phyloP scores from a whole-genome alignment of 768 basidiomycete genomes.

The Lyophyllum semitale region DNA sequence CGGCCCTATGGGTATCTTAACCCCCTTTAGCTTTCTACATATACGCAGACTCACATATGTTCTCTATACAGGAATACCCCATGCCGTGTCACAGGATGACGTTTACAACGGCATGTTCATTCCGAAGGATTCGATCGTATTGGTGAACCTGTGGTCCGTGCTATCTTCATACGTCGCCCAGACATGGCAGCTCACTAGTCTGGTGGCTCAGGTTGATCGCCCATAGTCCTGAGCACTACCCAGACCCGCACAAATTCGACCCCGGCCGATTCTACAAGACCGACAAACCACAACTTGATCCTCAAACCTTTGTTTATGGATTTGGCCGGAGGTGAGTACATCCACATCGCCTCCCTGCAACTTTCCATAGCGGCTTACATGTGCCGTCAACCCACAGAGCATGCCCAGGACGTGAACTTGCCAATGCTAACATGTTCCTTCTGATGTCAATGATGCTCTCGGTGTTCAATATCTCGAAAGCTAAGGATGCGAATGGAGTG shows the following conservation, averaged over 20 bases:
- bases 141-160: conserved; percentile 34
- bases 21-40: conserved; percentile 30
- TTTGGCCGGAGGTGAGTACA: conserved; percentile 39
- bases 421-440: conserved; percentile 22
- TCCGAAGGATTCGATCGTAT: conserved; percentile 40
- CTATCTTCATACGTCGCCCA: background rate
- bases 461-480: conserved; percentile 31
- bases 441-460: conserved; percentile 29
- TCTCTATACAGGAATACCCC: conserved; percentile 30
- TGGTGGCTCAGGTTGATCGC: conserved; percentile 30
- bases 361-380: background rate
- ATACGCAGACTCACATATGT: conserved; percentile 12
- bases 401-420: conserved; percentile 39
- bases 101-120: conserved; percentile 46
- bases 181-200: background rate
- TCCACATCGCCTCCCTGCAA: conserved; percentile 1
- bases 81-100: conserved; percentile 39
- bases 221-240: conserved; percentile 33
- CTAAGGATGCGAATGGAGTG: conserved; percentile 27
- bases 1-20: conserved; percentile 15
- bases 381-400: conserved; percentile 20
- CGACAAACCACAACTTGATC: conserved; percentile 32
- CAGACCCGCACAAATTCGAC: conserved; percentile 37
- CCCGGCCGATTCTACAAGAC: conserved; percentile 47
- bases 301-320: conserved; percentile 33